Evolutionary conservation across 2,329 filamentous ascomycete genomes (phyloP).

Genomic region (Chaetomium globosum): DNA sequence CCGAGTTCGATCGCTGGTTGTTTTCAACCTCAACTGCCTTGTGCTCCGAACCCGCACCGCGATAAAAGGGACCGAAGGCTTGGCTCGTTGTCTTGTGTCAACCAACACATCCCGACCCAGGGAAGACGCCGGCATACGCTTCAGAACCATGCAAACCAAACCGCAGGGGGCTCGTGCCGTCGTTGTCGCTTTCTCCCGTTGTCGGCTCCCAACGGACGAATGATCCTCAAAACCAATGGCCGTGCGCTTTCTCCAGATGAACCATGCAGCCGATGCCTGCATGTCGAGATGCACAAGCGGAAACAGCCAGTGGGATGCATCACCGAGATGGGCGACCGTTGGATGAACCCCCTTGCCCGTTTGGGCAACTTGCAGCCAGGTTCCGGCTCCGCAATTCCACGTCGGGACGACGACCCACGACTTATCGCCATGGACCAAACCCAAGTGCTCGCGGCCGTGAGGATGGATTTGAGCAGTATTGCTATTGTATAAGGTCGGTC

Average conservation of each 20-base stretch:
- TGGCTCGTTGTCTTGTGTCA: not conserved
- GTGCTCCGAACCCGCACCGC: not conserved
- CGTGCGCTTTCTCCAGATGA: constrained; percentile 25
- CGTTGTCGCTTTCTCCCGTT: constrained; percentile 1
- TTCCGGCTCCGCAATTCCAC: constrained; percentile 27
- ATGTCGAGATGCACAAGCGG: constrained; percentile 30
- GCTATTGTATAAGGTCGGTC: not conserved
- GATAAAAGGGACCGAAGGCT: not conserved
- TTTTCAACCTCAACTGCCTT: not conserved
- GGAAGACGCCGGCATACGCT: not conserved
- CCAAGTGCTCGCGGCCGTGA: not conserved
- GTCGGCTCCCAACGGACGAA: constrained; percentile 20
- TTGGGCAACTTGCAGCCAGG: constrained; percentile 22
- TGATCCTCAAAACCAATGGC: constrained; percentile 23
- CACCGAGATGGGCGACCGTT: constrained; percentile 31
- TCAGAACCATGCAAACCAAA: not conserved
- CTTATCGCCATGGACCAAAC: not conserved
- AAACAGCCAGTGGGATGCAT: constrained; percentile 34
- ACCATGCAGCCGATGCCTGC: constrained; percentile 27
- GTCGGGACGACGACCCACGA: constrained; percentile 4
- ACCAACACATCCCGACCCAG: not conserved
- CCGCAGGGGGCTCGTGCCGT: not conserved
- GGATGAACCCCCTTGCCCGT: constrained; percentile 24
- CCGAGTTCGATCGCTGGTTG: not conserved
- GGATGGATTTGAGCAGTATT: constrained; percentile 2